phyloP scores from a whole-genome alignment of 208 protist genomes.

The Acanthamoeba triangularis region DNA sequence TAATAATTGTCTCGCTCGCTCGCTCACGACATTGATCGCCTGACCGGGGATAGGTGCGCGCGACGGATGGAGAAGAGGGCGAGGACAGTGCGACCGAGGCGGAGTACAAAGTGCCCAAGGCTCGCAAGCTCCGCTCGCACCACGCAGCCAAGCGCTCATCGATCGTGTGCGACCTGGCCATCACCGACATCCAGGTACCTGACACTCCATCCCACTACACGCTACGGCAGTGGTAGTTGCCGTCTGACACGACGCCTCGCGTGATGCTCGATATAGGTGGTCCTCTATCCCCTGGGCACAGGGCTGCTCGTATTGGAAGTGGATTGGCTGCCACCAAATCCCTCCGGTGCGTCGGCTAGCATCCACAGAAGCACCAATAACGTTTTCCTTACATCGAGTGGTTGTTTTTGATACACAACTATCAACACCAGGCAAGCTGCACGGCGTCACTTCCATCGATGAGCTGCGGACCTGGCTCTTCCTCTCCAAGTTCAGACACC shows the following conservation, averaged over 20 bases:
- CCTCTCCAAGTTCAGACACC: conserved; percentile 67
- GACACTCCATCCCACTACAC: not conserved
- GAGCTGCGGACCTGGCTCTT: conserved; percentile 75
- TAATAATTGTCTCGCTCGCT: not conserved
- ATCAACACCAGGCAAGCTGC: conserved; percentile 6
- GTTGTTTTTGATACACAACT: not conserved
- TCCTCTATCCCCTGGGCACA: conserved; percentile 54
- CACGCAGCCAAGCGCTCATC: not conserved
- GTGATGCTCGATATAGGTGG: not conserved
- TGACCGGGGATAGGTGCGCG: not conserved
- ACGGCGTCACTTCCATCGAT: conserved; percentile 37
- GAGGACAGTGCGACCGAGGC: conserved; percentile 10
- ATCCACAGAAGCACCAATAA: no score
- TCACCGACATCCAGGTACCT: conserved; percentile 33
- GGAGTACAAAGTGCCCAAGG: conserved; percentile 26
- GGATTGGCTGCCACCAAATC: conserved; percentile 35
- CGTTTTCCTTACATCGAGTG: no score
- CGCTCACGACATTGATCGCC: no score
- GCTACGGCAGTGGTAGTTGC: not conserved
- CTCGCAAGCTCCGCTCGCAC: not conserved
- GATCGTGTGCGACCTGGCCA: conserved; percentile 38
- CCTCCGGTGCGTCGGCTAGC: not conserved
- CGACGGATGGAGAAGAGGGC: conserved; percentile 24
- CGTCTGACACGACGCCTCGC: not conserved
- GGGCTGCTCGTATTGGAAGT: conserved; percentile 28